phyloP scores from a whole-genome alignment of 1,139 yeast species.

The Scheffersomyces insectosa region DNA sequence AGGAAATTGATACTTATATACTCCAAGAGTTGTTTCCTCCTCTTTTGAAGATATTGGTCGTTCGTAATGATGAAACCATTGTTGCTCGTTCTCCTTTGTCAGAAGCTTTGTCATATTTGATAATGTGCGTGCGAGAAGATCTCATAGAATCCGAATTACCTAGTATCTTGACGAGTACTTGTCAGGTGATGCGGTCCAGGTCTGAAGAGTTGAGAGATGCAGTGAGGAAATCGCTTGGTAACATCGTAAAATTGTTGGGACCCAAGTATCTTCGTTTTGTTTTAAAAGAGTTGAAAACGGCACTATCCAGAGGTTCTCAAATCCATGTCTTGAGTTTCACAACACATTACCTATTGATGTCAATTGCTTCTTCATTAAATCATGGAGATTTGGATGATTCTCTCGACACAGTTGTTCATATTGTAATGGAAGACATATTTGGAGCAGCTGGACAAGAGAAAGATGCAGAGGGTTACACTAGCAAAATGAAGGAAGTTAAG shows the following conservation, averaged over 20 bases:
- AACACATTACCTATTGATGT: slow-evolving; percentile 67
- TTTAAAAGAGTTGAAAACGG: slow-evolving; percentile 72
- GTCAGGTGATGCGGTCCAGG: slow-evolving; percentile 85
- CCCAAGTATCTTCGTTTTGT: slow-evolving; percentile 72
- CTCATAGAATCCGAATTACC: slow-evolving; percentile 65
- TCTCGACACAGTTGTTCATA: slow-evolving; percentile 58
- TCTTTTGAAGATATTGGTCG: slow-evolving; percentile 57
- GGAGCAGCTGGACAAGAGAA: slow-evolving; percentile 94
- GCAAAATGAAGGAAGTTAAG: slow-evolving; percentile 88
- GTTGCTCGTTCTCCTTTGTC: slow-evolving; percentile 76
- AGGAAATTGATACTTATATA: slow-evolving; percentile 54
- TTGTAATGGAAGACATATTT: slow-evolving; percentile 89
- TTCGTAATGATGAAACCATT: slow-evolving; percentile 77
- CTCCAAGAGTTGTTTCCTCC: slow-evolving; percentile 62
- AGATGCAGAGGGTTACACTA: slow-evolving; percentile 88
- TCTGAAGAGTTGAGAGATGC: slow-evolving; percentile 89
- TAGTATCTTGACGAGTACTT: slow-evolving; percentile 76
- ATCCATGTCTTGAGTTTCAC: slow-evolving; percentile 91
- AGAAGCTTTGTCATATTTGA: slow-evolving; percentile 74
- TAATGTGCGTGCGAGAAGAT: slow-evolving; percentile 62
- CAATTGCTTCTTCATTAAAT: slow-evolving; percentile 44
- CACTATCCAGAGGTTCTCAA: slow-evolving; percentile 88
- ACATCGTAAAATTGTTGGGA: slow-evolving; percentile 66
- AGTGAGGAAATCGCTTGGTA: slow-evolving; percentile 73
- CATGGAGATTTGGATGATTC: slow-evolving; percentile 81